Evolutionary conservation across 768 basidiomycete species (phyloP).

Genomic region (Pholiota microspora): DNA sequence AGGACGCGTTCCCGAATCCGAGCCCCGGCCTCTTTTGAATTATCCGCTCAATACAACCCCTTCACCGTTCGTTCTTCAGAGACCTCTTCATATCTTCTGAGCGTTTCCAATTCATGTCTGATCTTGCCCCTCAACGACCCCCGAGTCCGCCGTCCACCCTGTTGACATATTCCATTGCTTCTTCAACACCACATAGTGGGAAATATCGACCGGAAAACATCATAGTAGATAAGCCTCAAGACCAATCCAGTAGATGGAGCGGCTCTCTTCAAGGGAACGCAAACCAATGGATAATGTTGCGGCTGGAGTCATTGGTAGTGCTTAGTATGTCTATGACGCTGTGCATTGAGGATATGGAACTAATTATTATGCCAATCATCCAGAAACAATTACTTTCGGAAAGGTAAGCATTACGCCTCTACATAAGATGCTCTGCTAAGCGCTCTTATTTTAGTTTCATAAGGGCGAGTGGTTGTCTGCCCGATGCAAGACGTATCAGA

Average conservation of each 20-base stretch:
- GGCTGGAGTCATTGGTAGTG: slow-evolving; percentile 55
- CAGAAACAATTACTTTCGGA: slow-evolving; percentile 77
- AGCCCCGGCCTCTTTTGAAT: too few relatives aligned
- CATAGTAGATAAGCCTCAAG: slow-evolving; percentile 56
- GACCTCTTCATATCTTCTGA: too few relatives aligned
- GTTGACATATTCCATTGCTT: slow-evolving; percentile 50
- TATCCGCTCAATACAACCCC: too few relatives aligned
- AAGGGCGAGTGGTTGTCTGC: slow-evolving; percentile 32
- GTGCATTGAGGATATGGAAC: background rate
- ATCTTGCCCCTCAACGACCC: background rate
- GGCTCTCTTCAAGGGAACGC: slow-evolving; percentile 56
- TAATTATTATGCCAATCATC: background rate
- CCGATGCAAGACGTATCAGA: background rate
- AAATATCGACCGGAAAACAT: slow-evolving; percentile 71
- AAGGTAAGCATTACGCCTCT: slow-evolving; percentile 48
- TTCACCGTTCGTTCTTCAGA: too few relatives aligned
- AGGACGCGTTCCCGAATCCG: background rate
- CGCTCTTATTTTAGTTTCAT: slow-evolving; percentile 29
- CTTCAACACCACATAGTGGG: slow-evolving; percentile 70
- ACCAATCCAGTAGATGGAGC: slow-evolving; percentile 76
- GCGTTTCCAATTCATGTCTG: background rate
- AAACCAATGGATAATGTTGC: slow-evolving; percentile 72
- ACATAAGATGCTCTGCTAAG: background rate
- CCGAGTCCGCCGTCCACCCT: slow-evolving; percentile 23
- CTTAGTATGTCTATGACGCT: slow-evolving; percentile 53